Evolutionary conservation across 2,329 filamentous ascomycete genomes (phyloP).

Genomic region (Magnaporthiopsis rhizophila): DNA sequence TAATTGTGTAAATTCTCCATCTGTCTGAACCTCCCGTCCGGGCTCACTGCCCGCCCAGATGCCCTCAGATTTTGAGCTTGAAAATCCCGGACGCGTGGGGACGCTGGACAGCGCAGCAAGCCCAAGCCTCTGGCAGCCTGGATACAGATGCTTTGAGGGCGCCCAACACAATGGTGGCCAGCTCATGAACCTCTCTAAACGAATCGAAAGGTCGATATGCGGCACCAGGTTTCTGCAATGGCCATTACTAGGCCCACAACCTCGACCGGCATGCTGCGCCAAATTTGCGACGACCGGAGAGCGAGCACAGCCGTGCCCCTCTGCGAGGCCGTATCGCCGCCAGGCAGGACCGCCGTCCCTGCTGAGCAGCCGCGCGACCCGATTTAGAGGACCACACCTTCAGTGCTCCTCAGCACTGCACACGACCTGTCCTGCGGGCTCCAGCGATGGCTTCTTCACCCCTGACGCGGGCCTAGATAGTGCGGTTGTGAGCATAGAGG

Average conservation of each 20-base stretch:
- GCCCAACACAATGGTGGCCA: constrained; percentile 37
- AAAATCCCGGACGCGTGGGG: background rate
- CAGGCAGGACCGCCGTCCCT: background rate
- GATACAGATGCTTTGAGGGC: constrained; percentile 6
- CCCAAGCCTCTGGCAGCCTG: background rate
- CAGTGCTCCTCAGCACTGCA: background rate
- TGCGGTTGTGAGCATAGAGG: background rate
- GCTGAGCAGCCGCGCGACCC: background rate
- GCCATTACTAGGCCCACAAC: constrained; percentile 24
- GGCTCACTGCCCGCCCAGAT: no score
- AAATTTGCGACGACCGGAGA: background rate
- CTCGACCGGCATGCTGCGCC: constrained; percentile 1
- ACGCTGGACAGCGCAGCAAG: background rate
- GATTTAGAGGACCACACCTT: background rate
- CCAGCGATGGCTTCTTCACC: background rate
- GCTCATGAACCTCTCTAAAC: constrained; percentile 53
- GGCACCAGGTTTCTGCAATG: constrained; percentile 44
- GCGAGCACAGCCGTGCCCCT: background rate
- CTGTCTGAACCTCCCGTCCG: no score
- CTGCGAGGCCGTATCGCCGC: background rate
- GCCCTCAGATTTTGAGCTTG: background rate
- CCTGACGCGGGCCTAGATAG: background rate
- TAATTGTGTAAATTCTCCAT: background rate
- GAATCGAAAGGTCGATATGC: constrained; percentile 53
- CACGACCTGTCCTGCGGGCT: background rate